Evolutionary conservation across 2,329 filamentous ascomycete species (phyloP), one percentile per base, ranked within the genome.

Genomic region (Xylaria sp.): DNA sequence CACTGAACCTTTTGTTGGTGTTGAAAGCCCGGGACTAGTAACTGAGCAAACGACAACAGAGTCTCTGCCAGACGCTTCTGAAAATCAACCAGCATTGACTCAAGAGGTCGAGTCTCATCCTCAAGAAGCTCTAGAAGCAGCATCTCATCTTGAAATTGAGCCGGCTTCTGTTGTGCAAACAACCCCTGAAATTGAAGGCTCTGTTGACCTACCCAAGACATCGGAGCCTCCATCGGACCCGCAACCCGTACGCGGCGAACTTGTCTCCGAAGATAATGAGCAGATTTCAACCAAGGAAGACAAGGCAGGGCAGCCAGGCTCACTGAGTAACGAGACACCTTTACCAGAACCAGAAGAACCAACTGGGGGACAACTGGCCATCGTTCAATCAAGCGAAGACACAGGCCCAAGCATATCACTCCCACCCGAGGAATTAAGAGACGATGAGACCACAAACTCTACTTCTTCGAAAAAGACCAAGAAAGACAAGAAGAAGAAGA

Each of bases 401-500:
- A 28, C 54, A 23, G 64, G 48, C 15, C 23, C 3, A n/a, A 59
- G n/a, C n/a, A 41, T n/a, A 57, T 51, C 39, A 46, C 18, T 18
- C 32, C 34, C 2, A 18, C n/a, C 51, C 1, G 57, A 60, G 18
- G 57, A 59, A 41, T 23, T 25, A 2, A 58, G 55, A 52, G 69
- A 72, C 32, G 73, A 76, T 39, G 73, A 75, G 4, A 67, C 63
- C n/a, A 34, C 64, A 28, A 58, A 72, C 28, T 55, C 71, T 41
- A 55, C 25, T 37, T 25, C 70, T 18, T 50, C 73, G 37, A 80
- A 80, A 71, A 79, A 80, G 69, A 70, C 52, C 44, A 80, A 79
- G 71, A 80, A 79, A 64, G 80, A 77, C 62, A 80, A 80, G 70
- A 79, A 81, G 71, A 79, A 81, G 70, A 73, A 76, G 55, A 80